These are phyloP conservation scores for Tirmania nivea DNA, from an alignment of 495 filamentous ascomycete species.

Conservation along the genomic window DNA sequence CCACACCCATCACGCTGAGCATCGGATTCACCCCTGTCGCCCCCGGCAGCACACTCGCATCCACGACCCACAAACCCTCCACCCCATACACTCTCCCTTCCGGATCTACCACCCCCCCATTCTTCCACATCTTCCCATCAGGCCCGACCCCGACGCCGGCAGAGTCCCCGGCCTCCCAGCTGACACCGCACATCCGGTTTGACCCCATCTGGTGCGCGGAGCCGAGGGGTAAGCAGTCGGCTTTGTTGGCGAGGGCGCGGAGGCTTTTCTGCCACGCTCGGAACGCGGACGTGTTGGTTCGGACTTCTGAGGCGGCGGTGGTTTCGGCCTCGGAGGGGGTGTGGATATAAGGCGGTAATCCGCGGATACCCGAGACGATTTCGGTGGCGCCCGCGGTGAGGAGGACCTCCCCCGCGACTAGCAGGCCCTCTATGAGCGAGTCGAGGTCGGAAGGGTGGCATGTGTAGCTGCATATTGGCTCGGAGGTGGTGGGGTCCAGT, in stretches of 20 bases:
- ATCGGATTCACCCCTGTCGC: slow-evolving; percentile 88
- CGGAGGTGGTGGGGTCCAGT: slow-evolving; percentile 45
- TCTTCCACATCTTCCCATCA: neutral
- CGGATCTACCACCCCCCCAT: slow-evolving; percentile 45
- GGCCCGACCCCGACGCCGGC: neutral
- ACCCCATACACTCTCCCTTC: slow-evolving; percentile 57
- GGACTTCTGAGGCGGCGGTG: neutral
- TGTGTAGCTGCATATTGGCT: slow-evolving; percentile 42
- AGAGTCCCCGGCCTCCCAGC: neutral
- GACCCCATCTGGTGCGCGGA: neutral
- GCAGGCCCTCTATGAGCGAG: neutral
- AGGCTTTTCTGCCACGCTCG: neutral
- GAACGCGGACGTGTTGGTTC: neutral
- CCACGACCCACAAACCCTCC: slow-evolving; percentile 51
- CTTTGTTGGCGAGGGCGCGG: neutral
- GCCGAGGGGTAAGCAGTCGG: neutral
- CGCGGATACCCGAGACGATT: neutral
- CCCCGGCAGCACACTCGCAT: slow-evolving; percentile 75
- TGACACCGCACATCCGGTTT: neutral
- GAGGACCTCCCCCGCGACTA: neutral
- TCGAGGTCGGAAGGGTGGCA: neutral
- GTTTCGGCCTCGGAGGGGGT: neutral
- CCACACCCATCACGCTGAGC: slow-evolving; percentile 76
- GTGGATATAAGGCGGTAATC: neutral
- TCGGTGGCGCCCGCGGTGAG: neutral